phyloP scores from a whole-genome alignment of 306 rosid genomes.

The Sicyos edulis region DNA sequence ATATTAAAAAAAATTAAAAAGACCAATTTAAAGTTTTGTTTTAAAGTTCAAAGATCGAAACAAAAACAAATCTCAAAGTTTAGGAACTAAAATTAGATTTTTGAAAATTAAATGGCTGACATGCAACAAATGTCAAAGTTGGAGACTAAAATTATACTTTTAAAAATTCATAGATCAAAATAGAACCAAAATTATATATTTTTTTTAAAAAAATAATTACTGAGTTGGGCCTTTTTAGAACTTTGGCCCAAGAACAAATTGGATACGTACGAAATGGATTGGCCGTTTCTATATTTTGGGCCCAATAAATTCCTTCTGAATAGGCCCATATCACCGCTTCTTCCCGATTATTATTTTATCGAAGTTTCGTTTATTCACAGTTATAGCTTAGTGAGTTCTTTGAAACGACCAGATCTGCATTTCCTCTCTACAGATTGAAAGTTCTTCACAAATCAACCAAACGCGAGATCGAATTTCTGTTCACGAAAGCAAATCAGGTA shows the following conservation, averaged over 20 bases:
- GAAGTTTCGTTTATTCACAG: conserved; percentile 4
- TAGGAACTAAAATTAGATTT: no score
- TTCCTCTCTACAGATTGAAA: conserved; percentile 13
- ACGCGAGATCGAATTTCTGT: conserved; percentile 14
- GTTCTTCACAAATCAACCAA: conserved; percentile 8
- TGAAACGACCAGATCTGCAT: conserved; percentile 21
- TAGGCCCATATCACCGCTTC: background rate
- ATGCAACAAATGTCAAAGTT: no score
- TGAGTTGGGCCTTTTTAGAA: background rate
- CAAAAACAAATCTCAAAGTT: no score
- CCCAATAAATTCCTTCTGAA: background rate
- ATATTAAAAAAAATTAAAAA: no score
- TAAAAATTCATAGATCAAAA: no score
- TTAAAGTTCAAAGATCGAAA: no score
- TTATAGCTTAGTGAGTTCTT: background rate
- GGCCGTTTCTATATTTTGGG: background rate
- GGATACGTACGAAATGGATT: background rate
- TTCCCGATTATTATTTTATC: conserved; percentile 2
- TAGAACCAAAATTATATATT: no score
- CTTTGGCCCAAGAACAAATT: background rate
- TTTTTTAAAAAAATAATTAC: no score
- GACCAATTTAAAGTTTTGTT: no score
- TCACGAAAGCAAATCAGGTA: background rate
- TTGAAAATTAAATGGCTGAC: no score
- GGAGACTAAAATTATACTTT: no score